Percentiles rank a stretch among this genome's conserved stretches.
Conservation (phyloP, 257 asterid species). For the Solanum habrochaites region DNA sequence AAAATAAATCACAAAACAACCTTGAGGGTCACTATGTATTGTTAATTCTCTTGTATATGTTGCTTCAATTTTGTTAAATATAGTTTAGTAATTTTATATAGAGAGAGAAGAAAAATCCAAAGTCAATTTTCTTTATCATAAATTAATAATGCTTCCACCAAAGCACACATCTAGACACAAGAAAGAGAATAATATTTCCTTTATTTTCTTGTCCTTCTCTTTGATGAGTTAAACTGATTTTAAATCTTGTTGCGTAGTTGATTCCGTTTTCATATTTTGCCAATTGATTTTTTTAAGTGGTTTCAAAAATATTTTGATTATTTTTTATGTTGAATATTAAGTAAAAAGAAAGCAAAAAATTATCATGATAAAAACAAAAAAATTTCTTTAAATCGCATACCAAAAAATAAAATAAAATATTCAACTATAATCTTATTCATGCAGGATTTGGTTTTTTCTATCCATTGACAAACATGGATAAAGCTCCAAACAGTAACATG, state of each 20-base stretch:
- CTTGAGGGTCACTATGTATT: too few species aligned
- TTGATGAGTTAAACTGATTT: neutral
- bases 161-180: neutral
- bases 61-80: neutral
- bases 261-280: neutral
- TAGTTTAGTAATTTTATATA: neutral
- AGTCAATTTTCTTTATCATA: too few species aligned
- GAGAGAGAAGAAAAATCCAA: too few species aligned
- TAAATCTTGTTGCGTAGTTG: neutral
- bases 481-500: neutral
- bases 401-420: too few species aligned
- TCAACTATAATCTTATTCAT: neutral
- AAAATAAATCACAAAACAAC: too few species aligned
- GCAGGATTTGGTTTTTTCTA: neutral
- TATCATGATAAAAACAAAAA: neutral
- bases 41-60: neutral
- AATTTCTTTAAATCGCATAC: neutral
- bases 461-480: neutral
- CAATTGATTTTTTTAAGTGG: neutral
- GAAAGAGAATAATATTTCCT: neutral
- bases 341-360: neutral
- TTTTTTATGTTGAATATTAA: neutral
- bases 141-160: neutral
- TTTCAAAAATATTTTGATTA: neutral
- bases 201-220: neutral